phyloP scores from a whole-genome alignment of 2,329 filamentous ascomycete species.

The Reticulascus tulasneorum region DNA sequence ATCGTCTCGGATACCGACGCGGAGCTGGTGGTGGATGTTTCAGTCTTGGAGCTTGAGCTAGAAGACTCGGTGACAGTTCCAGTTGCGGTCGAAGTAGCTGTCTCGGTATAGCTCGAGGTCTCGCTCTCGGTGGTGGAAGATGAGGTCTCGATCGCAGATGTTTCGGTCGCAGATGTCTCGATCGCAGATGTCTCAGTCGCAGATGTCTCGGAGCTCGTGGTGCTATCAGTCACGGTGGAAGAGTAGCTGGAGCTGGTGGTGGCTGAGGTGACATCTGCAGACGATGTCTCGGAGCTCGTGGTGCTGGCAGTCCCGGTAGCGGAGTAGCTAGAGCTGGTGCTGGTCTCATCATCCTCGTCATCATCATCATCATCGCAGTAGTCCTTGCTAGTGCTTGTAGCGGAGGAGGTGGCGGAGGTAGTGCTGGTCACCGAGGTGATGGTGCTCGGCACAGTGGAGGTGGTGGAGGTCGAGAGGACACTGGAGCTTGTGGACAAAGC shows the following conservation, averaged over 20 bases:
- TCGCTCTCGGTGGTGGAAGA: neutral
- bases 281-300: constrained; percentile 11
- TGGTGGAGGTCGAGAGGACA: too few relatives aligned
- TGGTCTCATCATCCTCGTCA: constrained; percentile 4
- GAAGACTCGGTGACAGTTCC: neutral
- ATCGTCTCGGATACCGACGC: neutral
- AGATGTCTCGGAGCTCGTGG: constrained; percentile 7
- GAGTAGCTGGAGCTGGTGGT: neutral
- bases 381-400: constrained; percentile 4
- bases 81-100: neutral
- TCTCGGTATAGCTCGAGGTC: neutral
- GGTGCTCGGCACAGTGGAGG: neutral
- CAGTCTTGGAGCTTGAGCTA: too few relatives aligned
- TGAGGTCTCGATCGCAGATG: neutral
- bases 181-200: constrained; percentile 11
- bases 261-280: constrained; percentile 10
- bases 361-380: too few relatives aligned
- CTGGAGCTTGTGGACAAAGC: too few relatives aligned
- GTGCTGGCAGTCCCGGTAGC: neutral
- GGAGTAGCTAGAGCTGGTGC: neutral
- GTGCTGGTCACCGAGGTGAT: constrained; percentile 1
- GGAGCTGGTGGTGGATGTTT: neutral
- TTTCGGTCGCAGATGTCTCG: neutral
- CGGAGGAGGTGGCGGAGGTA: constrained; percentile 5
- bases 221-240: neutral